Base-by-base conservation (phyloP, 805 yeast genomes). In the Myxozyma melibiosi region DNA sequence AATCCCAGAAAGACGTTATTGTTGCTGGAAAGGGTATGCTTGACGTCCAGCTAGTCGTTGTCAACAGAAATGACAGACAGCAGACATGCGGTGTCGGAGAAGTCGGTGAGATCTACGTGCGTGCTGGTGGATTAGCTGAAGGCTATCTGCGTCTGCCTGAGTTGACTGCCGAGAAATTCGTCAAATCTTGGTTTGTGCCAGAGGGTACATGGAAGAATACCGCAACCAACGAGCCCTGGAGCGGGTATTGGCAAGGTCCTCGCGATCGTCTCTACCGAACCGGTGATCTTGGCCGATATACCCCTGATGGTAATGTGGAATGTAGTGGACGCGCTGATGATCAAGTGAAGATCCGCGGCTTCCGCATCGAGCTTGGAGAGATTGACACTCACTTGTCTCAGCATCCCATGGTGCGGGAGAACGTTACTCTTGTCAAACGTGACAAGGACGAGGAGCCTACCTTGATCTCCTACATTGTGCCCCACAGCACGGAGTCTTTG, bases 291-390 rank as follows among this genome's bases (percentile, higher is more conserved):
- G 99, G 99, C 53, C 84, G 99, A 66, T 94, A 95, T 71, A 76
- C 91, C 57, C 97, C 98, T 5, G 97, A 91, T 69, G 99, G 99
- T 55, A 89, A 94, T 75, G 90, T 94, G 66, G 99, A 94, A 77
- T 92, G 97, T 73, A 87, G 96, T 71, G 99, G 99, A 58, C 84
- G 99, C 72, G 99, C 99, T 27, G 99, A 94, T 75, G 98, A 92
- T 71, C 99, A 94, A 74, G 97, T 94, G 60, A 94, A 94, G 73
- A 94, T 94, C 65, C 84, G 99, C 76, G 99, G 99, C 1, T 95
- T 94, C 83, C 84, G 99, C 75, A 95, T 94, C 63, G 99, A 94
- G 75, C 79, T 94, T 54, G 99, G 99, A 58, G 99, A 94, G 74
- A 95, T 94, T 70, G 98, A 94, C 72, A 94, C 99, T 14, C 96